Evolutionary conservation across 768 basidiomycete species (phyloP).

Genomic region (Amanita phalloides): DNA sequence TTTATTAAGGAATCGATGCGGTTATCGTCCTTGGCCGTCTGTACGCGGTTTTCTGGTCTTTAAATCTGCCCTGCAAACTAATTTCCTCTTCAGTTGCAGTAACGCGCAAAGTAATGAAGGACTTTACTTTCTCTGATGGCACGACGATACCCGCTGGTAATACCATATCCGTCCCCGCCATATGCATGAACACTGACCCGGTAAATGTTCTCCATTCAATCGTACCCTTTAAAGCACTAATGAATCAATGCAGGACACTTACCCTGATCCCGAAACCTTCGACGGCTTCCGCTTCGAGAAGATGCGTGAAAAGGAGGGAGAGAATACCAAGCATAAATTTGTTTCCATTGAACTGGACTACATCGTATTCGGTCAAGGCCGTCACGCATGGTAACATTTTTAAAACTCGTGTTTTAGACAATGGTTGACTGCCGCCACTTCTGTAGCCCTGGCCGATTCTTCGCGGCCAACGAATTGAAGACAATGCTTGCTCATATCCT

Average conservation of each 20-base stretch:
- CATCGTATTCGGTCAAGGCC: slow-evolving; percentile 22
- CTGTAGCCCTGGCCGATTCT: slow-evolving; percentile 21
- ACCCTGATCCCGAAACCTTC: slow-evolving; percentile 22
- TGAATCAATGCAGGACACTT: slow-evolving; percentile 13
- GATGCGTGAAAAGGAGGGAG: slow-evolving; percentile 17
- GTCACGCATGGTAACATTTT: slow-evolving; percentile 10
- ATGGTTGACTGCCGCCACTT: neutral
- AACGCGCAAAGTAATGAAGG: slow-evolving; percentile 11
- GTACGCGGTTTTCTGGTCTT: too few relatives aligned
- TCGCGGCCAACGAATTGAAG: slow-evolving; percentile 24
- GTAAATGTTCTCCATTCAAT: neutral
- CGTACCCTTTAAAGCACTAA: neutral
- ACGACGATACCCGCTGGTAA: too few relatives aligned
- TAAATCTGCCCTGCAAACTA: too few relatives aligned
- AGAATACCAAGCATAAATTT: slow-evolving; percentile 19
- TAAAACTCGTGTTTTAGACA: neutral
- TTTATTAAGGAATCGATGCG: too few relatives aligned
- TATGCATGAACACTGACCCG: too few relatives aligned
- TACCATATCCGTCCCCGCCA: too few relatives aligned
- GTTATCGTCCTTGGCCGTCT: too few relatives aligned
- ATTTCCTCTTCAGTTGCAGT: neutral
- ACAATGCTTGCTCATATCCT: slow-evolving; percentile 19
- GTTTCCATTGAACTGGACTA: slow-evolving; percentile 17
- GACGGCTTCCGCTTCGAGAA: slow-evolving; percentile 31
- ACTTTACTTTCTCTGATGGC: too few relatives aligned